Conservation (phyloP, 495 filamentous ascomycete genomes). For the Cercophora newfieldiana region DNA sequence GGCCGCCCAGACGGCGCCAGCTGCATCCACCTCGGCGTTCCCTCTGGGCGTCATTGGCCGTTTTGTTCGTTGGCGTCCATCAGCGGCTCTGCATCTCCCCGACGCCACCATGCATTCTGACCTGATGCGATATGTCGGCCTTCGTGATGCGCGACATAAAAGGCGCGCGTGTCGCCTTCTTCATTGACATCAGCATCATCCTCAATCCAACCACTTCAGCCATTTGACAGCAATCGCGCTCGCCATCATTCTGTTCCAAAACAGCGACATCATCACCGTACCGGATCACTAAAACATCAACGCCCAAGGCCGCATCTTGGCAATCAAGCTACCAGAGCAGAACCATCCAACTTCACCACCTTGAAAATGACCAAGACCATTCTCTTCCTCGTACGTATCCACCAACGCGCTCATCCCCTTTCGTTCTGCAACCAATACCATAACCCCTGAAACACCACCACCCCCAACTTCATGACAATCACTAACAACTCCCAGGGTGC, state of each 20-base stretch:
- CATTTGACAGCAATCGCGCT: not conserved
- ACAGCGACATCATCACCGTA: too few relatives aligned
- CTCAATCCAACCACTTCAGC: not conserved
- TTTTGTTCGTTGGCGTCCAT: not conserved
- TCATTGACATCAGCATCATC: not conserved
- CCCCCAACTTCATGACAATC: constrained; percentile 13
- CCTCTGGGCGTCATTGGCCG: not conserved
- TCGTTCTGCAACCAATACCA: constrained; percentile 1
- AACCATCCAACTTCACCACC: not conserved
- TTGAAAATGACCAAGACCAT: constrained; percentile 34
- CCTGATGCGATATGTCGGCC: not conserved
- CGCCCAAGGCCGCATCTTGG: too few relatives aligned
- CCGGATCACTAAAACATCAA: too few relatives aligned
- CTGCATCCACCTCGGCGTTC: not conserved
- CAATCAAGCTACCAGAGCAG: not conserved
- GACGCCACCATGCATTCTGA: not conserved
- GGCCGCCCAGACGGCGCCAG: not conserved
- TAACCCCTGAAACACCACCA: not conserved
- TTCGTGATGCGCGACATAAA: not conserved
- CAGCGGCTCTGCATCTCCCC: not conserved
- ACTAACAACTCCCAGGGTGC: constrained; percentile 48
- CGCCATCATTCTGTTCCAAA: too few relatives aligned
- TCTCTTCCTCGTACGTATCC: constrained; percentile 57
- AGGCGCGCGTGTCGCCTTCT: not conserved
- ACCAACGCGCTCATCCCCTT: too few relatives aligned